These are phyloP conservation scores for Rehmannia glutinosa DNA, from an alignment of 257 asterid genomes.

Conservation along the genomic window DNA sequence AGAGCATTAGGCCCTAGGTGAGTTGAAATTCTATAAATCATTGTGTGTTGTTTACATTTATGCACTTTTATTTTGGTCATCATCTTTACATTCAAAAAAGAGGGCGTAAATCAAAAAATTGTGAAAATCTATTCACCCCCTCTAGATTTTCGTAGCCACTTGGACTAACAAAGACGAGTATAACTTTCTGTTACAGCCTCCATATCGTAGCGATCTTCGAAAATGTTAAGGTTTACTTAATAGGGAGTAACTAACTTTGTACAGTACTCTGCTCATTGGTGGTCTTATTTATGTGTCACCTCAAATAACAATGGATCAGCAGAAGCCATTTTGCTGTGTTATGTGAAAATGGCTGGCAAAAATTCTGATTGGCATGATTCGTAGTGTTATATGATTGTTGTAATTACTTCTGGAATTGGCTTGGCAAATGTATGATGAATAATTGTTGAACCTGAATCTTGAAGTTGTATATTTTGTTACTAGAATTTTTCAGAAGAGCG, in stretches of 20 bases:
- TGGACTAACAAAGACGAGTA: too few relatives aligned
- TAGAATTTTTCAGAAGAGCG: not conserved
- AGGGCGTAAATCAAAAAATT: too few relatives aligned
- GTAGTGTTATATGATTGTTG: not conserved
- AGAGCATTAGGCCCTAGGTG: too few relatives aligned
- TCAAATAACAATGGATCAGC: slow-evolving; percentile 19
- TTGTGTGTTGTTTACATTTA: too few relatives aligned
- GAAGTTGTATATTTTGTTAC: not conserved
- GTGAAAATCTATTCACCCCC: too few relatives aligned
- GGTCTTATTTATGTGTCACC: slow-evolving; percentile 36
- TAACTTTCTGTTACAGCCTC: too few relatives aligned
- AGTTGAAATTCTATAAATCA: too few relatives aligned
- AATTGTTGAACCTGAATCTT: not conserved
- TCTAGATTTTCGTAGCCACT: too few relatives aligned
- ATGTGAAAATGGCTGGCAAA: slow-evolving; percentile 3
- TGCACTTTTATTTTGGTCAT: too few relatives aligned
- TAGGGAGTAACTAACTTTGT: slow-evolving; percentile 10
- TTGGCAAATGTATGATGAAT: not conserved
- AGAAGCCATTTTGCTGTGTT: slow-evolving; percentile 12
- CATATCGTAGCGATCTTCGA: slow-evolving; percentile 11
- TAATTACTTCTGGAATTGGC: not conserved
- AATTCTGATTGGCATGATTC: slow-evolving; percentile 3
- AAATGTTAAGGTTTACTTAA: not conserved
- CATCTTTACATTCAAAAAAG: too few relatives aligned
- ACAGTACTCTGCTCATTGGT: slow-evolving; percentile 1